These are phyloP conservation scores for Hanseniaspora nectarophila DNA, from an alignment of 805 yeast species.

Conservation along the genomic window DNA sequence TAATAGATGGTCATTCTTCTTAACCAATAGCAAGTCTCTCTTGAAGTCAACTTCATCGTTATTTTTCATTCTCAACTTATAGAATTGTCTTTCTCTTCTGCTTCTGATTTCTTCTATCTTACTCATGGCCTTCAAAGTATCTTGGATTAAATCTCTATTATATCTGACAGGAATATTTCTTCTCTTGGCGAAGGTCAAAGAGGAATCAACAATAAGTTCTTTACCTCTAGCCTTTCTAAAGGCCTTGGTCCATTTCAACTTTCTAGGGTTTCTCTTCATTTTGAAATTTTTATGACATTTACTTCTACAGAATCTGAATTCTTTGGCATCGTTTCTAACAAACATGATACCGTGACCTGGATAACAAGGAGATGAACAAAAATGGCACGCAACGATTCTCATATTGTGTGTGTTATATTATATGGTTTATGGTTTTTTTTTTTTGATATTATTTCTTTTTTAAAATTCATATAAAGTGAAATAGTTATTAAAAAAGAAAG, in stretches of 20 bases:
- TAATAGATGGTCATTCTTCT: constrained; percentile 75
- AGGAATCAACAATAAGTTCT: constrained; percentile 93
- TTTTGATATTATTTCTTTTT: neutral
- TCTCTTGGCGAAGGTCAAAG: constrained; percentile 91
- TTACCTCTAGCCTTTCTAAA: constrained; percentile 98
- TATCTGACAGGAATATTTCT: constrained; percentile 97
- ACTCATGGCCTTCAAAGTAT: constrained; percentile 88
- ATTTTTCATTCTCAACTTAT: constrained; percentile 98
- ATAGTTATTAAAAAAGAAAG: neutral
- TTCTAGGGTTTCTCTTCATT: constrained; percentile 96
- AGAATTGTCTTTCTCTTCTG: constrained; percentile 95
- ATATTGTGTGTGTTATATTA: constrained; percentile 27
- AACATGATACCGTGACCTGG: constrained; percentile 94
- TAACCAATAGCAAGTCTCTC: constrained; percentile 79
- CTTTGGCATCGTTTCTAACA: constrained; percentile 96
- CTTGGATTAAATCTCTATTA: constrained; percentile 89
- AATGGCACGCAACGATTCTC: constrained; percentile 88
- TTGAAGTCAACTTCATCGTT: constrained; percentile 79
- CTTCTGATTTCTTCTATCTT: constrained; percentile 92
- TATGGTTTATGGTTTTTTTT: constrained; percentile 1
- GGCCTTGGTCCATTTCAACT: constrained; percentile 96
- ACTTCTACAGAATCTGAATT: constrained; percentile 92
- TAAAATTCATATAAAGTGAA: neutral
- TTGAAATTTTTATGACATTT: constrained; percentile 96
- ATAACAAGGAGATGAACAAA: constrained; percentile 93